Base-by-base conservation (phyloP, 225 moss, liverwort and hornwort genomes). In the Sphagnum contortum region DNA sequence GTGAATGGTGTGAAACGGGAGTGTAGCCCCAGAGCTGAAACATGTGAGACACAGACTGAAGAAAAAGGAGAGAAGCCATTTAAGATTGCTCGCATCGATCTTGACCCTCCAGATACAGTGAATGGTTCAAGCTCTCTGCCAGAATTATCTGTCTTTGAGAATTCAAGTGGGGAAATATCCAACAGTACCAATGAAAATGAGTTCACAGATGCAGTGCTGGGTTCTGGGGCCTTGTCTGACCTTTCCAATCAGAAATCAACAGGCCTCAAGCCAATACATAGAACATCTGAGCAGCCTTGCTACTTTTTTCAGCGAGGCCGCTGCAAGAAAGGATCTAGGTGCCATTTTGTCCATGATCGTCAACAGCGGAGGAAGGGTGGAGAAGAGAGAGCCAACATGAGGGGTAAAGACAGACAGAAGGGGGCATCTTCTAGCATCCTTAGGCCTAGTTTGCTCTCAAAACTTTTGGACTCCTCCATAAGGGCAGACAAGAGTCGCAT, bases 401-500 rank as follows among this genome's bases (percentile, higher is more conserved):
- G 67, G 12, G 51, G 59, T 4, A 49, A 47, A 48, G 50, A 45
- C 52, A 60, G 59, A 44, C 76, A 71, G 64, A 80, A 69, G 47
- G 66, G 47, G 56, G 75, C 3, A 3, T 54, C 11, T n/a, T 2
- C 64, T 13, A 65, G 65, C 45, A 84, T 79, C 70, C 83, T 88
- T 3, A 68, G 72, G 3, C 87, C 86, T 0, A 81, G 82, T 3
- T 76, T 98, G 69, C 85, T 98, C 51, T 71, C 90, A 1, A 98
- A 91, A 77, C 90, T 98, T 59, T 71, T 98, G 85, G 80, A 89
- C 12, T 49, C 83, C 7, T 87, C 88, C 14, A 80, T 93, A 3
- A 71, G 76, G 4, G 74, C 85, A 3, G 96, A 98, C 64, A 90
- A 98, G 75, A 98, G 93, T 46, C 73, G 87, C 55, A 75, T 98